A percentile compares a stretch with the other conserved stretches of the same genome.
phyloP scores from a whole-genome alignment of 2,329 filamentous ascomycete species.

The Xylaria sp. region DNA sequence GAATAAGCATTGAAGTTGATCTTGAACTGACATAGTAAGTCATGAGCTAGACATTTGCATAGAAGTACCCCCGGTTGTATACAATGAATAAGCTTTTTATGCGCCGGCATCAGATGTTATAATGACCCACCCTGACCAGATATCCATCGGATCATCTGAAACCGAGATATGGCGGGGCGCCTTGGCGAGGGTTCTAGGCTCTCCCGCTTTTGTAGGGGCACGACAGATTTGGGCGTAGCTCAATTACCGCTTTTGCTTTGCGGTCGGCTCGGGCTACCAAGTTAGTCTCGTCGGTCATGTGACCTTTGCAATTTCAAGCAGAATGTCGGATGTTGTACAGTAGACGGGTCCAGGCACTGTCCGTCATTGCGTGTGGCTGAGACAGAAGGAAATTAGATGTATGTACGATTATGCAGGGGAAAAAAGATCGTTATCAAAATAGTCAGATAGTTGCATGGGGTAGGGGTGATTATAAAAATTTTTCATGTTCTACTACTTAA shows the following conservation, averaged over 20 bases:
- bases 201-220: neutral
- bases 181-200: neutral
- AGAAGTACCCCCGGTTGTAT: no score
- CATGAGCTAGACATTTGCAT: no score
- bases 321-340: no score
- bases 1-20: no score
- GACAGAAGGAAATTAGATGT: neutral
- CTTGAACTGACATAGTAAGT: no score
- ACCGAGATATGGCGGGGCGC: neutral
- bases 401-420: neutral
- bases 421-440: neutral
- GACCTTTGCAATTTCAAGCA: neutral
- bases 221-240: neutral
- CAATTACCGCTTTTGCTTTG: neutral
- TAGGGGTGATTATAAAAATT: no score
- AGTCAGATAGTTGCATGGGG: neutral
- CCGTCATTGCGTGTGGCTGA: neutral
- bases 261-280: neutral
- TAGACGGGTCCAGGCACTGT: neutral
- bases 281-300: neutral
- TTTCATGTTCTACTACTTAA: no score
- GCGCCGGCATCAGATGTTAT: neutral
- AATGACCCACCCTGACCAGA: neutral
- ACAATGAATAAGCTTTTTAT: neutral
- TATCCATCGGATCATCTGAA: neutral